Evolutionary conservation across 1,284 basidiomycete species (phyloP), one percentile per base, ranked within the genome.

Genomic region (Apiotrichum veenhuisii): DNA sequence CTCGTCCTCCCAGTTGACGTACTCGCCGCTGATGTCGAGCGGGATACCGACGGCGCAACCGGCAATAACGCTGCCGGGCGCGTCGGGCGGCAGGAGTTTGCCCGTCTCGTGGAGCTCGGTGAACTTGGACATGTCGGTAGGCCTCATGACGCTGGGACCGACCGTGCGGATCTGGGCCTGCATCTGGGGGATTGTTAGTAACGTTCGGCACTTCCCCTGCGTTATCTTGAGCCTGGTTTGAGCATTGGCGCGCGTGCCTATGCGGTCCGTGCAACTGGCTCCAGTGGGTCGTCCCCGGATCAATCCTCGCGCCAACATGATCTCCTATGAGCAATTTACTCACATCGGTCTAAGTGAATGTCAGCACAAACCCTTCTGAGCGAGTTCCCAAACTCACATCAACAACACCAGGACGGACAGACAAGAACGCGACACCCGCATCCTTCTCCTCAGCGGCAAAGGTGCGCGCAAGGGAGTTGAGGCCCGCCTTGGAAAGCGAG

Each of bases 381-480:
- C 4, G 17, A 10, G 23, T n/a, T 20, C 25, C n/a, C n/a, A n/a
- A 42, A 67, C 74, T 66, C 61, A 76, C 75, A 56, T 81, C 78
- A 2, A 82, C 79, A 3, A 82, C 75, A 1, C 82, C 82, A 0
- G 82, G 82, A 17, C 82, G 68, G 14, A 83, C 69, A 0, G 80
- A 71, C 56, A 79, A 78, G 5, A 74, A 70, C 0, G 74, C 72
- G 20, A 83, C 68, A 11, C 66, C 66, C 40, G 55, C 49, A 1
- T 67, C 67, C 18, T 68, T 65, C 63, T 83, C 82, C 61, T 83
- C 82, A 27, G 72, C 75, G 0, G 78, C 81, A 10, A 82, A 67
- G 0, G 81, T 82, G 62, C 77, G 63, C 12, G 66, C 65, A 9
- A 83, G 69, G 14, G 78, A 74, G 67, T 83, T 83, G 69, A 82